A percentile compares a stretch with the other conserved stretches of the same genome.
These are phyloP conservation scores for Vavraia culicis DNA, from an alignment of 371 early-diverging fungal genomes.

Conservation along the genomic window DNA sequence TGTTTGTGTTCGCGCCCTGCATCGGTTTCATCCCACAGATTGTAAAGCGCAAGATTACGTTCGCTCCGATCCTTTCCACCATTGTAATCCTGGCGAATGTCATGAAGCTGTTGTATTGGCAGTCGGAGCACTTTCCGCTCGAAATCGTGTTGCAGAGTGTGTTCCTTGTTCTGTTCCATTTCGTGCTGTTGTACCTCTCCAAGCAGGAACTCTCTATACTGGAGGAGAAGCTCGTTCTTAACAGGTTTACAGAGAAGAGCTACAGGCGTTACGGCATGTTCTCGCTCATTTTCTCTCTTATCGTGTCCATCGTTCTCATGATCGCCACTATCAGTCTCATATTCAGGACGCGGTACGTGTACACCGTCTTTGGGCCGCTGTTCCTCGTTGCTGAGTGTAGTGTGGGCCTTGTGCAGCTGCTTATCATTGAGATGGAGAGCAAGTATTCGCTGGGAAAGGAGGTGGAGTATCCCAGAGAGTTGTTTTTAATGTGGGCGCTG, in stretches of 20 bases:
- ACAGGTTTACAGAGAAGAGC: background rate
- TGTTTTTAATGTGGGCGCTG: slow-evolving; percentile 31
- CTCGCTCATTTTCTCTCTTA: background rate
- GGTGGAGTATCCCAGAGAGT: slow-evolving; percentile 20
- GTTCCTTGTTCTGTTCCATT: slow-evolving; percentile 26
- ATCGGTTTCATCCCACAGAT: slow-evolving; percentile 39
- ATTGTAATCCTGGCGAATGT: slow-evolving; percentile 25
- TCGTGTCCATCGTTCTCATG: too few species aligned
- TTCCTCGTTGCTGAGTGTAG: slow-evolving; percentile 20
- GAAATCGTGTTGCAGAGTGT: slow-evolving; percentile 23
- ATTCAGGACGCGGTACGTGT: background rate
- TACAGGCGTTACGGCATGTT: slow-evolving; percentile 11
- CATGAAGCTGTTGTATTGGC: slow-evolving; percentile 30
- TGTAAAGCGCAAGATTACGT: slow-evolving; percentile 12
- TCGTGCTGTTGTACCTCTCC: slow-evolving; percentile 20
- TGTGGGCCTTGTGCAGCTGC: slow-evolving; percentile 23
- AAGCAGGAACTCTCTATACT: slow-evolving; percentile 4
- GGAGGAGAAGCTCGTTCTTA: slow-evolving; percentile 24
- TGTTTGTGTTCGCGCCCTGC: slow-evolving; percentile 29
- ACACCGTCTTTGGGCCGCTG: slow-evolving; percentile 13
- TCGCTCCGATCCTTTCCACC: slow-evolving; percentile 26
- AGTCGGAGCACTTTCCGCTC: background rate
- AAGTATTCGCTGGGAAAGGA: slow-evolving; percentile 1
- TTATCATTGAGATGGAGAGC: slow-evolving; percentile 19
- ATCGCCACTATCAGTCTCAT: too few species aligned